Conservation (phyloP, 345 rosid species). For the Erysimum cheiranthoides region DNA sequence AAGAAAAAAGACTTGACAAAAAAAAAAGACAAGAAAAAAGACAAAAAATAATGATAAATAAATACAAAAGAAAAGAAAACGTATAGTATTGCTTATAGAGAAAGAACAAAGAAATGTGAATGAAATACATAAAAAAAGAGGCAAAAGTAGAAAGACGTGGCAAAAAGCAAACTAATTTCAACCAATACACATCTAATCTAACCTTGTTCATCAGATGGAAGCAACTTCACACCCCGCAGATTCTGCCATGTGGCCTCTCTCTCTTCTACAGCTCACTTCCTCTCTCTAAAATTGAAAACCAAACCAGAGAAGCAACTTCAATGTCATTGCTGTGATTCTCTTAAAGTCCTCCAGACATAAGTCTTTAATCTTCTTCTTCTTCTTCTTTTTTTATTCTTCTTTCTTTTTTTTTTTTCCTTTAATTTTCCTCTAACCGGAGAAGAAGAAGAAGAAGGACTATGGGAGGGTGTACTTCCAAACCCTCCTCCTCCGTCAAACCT, state of each 20-base stretch:
- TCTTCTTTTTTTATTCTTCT: slow-evolving; percentile 27
- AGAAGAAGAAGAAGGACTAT: slow-evolving; percentile 36
- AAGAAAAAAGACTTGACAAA: slow-evolving; percentile 22
- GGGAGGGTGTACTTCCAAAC: slow-evolving; percentile 84
- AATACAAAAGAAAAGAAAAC: slow-evolving; percentile 24
- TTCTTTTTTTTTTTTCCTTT: neutral
- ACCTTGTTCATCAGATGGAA: slow-evolving; percentile 37
- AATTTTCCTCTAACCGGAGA: neutral
- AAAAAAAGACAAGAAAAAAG: slow-evolving; percentile 21
- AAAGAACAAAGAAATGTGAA: slow-evolving; percentile 9
- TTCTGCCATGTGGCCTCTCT: slow-evolving; percentile 51
- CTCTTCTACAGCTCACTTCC: slow-evolving; percentile 49
- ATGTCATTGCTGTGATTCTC: slow-evolving; percentile 49
- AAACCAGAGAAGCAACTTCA: slow-evolving; percentile 35
- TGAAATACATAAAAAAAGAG: slow-evolving; percentile 8
- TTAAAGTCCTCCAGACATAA: slow-evolving; percentile 36
- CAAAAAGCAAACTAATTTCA: slow-evolving; percentile 43
- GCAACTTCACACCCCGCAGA: slow-evolving; percentile 40
- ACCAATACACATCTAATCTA: slow-evolving; percentile 42
- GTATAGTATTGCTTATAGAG: slow-evolving; percentile 26
- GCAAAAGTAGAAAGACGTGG: slow-evolving; percentile 38
- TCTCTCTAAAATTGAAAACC: slow-evolving; percentile 22
- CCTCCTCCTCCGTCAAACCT: slow-evolving; percentile 53
- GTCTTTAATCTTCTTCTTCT: slow-evolving; percentile 5
- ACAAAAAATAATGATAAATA: slow-evolving; percentile 24